Evolutionary conservation across 2,329 filamentous ascomycete genomes (phyloP).

Genomic region (Pseudofabraea citricarpa): DNA sequence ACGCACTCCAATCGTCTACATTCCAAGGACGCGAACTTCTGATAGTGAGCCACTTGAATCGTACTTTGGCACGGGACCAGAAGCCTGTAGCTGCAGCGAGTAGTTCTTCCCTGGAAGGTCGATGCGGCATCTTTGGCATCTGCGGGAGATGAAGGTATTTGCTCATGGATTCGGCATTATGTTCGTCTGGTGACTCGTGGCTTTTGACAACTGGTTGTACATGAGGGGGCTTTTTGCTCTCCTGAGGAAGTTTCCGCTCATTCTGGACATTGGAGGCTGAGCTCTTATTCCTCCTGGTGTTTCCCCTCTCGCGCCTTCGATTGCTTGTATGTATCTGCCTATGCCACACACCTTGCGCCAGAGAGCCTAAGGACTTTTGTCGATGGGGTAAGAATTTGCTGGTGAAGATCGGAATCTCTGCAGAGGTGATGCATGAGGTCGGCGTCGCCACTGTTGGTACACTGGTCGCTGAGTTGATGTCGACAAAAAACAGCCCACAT

Average conservation of each 20-base stretch:
- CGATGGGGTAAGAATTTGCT: slow-evolving; percentile 8
- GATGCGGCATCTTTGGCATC: slow-evolving; percentile 71
- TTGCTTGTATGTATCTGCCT: slow-evolving; percentile 24
- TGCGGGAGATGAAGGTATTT: slow-evolving; percentile 54
- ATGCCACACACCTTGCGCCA: slow-evolving; percentile 20
- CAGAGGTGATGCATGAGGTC: slow-evolving; percentile 13
- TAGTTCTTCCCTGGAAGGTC: slow-evolving; percentile 90
- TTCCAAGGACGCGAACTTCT: slow-evolving; percentile 92
- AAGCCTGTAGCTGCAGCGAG: slow-evolving; percentile 89
- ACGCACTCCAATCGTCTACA: slow-evolving; percentile 90
- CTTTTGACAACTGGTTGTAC: slow-evolving; percentile 9
- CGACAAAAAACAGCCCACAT: slow-evolving; percentile 47
- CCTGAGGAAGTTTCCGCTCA: slow-evolving; percentile 13
- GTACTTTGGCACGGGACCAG: slow-evolving; percentile 82
- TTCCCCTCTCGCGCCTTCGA: slow-evolving; percentile 18
- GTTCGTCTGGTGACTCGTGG: slow-evolving; percentile 4
- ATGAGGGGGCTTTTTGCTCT: slow-evolving; percentile 14
- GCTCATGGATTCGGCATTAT: slow-evolving; percentile 21
- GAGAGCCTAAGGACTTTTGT: slow-evolving; percentile 9
- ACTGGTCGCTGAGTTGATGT: slow-evolving; percentile 33
- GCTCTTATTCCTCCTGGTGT: slow-evolving; percentile 25
- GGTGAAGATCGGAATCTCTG: slow-evolving; percentile 20
- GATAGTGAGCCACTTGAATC: slow-evolving; percentile 98
- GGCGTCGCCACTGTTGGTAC: slow-evolving; percentile 28
- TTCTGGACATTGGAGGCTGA: slow-evolving; percentile 22